Evolutionary conservation across 345 rosid species (phyloP).

Genomic region (Aurinia saxatilis): DNA sequence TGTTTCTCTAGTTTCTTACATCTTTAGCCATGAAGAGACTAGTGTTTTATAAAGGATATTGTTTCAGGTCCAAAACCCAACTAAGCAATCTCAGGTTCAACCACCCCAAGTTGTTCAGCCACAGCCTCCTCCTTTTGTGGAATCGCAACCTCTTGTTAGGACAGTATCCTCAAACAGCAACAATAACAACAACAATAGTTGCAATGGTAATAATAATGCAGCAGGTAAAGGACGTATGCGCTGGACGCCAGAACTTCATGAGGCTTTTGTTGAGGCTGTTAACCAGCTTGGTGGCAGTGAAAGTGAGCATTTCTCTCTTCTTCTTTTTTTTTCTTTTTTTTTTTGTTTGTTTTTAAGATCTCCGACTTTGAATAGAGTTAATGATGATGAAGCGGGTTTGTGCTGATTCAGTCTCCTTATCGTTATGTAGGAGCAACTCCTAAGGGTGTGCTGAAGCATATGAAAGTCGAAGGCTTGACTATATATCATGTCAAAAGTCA

Average conservation of each 20-base stretch:
- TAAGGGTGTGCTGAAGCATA: constrained; percentile 80
- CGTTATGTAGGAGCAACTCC: constrained; percentile 76
- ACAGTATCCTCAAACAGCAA: constrained; percentile 37
- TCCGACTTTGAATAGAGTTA: not conserved
- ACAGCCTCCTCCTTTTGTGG: constrained; percentile 45
- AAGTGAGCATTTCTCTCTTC: constrained; percentile 33
- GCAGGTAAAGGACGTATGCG: constrained; percentile 82
- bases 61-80: constrained; percentile 42
- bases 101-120: constrained; percentile 39
- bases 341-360: not conserved
- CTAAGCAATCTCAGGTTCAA: constrained; percentile 30
- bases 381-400: constrained; percentile 3
- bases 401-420: constrained; percentile 21
- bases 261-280: constrained; percentile 88
- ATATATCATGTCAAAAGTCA: constrained; percentile 95
- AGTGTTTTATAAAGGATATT: not conserved
- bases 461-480: constrained; percentile 81
- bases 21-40: not conserved
- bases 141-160: constrained; percentile 35
- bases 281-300: constrained; percentile 80
- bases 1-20: not conserved
- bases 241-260: constrained; percentile 93
- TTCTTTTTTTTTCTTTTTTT: not conserved
- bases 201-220: constrained; percentile 33
- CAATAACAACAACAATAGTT: not conserved